phyloP scores from a whole-genome alignment of 208 protist species.

The Leishmania mexicana region DNA sequence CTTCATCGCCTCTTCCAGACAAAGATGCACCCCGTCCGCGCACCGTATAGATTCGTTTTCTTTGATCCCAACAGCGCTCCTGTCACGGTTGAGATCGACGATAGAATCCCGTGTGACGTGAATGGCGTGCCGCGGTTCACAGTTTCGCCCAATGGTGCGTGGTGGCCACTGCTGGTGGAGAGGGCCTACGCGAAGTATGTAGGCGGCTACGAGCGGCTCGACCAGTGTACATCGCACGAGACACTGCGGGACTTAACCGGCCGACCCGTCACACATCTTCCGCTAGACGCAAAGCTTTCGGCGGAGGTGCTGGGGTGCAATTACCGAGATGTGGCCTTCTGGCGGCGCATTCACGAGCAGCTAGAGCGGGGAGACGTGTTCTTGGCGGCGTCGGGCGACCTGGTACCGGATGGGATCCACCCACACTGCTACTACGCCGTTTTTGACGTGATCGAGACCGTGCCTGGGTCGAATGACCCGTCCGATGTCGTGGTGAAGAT shows the following conservation, averaged over 20 bases:
- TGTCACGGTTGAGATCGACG: constrained; percentile 74
- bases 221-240: constrained; percentile 77
- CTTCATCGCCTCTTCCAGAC: constrained; percentile 61
- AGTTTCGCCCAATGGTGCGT: constrained; percentile 37
- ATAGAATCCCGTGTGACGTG: constrained; percentile 62
- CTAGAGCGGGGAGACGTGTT: constrained; percentile 67
- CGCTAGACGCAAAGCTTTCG: constrained; percentile 58
- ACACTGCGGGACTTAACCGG: constrained; percentile 84
- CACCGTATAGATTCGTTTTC: constrained; percentile 73
- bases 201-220: constrained; percentile 66
- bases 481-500: constrained; percentile 65
- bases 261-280: constrained; percentile 64
- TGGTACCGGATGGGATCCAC: constrained; percentile 59
- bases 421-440: constrained; percentile 72
- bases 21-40: constrained; percentile 39
- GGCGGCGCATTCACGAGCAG: constrained; percentile 55
- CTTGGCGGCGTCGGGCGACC: constrained; percentile 49
- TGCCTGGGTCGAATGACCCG: constrained; percentile 34
- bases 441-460: constrained; percentile 65
- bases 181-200: constrained; percentile 92
- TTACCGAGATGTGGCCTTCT: constrained; percentile 53
- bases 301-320: constrained; percentile 65
- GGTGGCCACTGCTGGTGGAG: constrained; percentile 81
- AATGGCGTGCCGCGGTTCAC: constrained; percentile 52
- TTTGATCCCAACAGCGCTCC: constrained; percentile 78